Percentiles rank a stretch among this genome's conserved stretches.
Conservation (phyloP, 176 grass and related monocot genomes). For the Zea luxurians region DNA sequence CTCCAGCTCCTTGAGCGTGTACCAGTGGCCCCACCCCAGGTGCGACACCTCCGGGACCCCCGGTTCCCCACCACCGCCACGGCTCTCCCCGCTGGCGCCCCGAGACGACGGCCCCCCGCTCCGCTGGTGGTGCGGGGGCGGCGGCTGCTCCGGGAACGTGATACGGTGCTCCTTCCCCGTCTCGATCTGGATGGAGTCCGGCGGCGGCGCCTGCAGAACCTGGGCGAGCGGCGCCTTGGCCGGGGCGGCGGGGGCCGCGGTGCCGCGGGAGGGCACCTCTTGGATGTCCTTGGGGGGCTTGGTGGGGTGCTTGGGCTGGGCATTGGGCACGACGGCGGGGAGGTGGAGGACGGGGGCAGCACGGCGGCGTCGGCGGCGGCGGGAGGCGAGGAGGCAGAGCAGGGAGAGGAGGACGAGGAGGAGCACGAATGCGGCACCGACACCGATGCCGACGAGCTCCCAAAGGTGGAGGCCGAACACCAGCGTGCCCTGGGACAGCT, state of each 20-base stretch:
- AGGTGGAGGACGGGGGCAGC: constrained; percentile 53
- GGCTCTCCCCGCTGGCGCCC: constrained; percentile 79
- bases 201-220: constrained; percentile 37
- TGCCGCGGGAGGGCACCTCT: constrained; percentile 50
- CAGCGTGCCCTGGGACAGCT: constrained; percentile 68
- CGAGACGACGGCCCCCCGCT: constrained; percentile 73
- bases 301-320: constrained; percentile 48
- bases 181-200: constrained; percentile 69
- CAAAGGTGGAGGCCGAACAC: constrained; percentile 82
- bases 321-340: constrained; percentile 38
- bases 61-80: constrained; percentile 56
- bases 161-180: constrained; percentile 95
- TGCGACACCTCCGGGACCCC: constrained; percentile 73
- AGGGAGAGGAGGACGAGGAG: constrained; percentile 79
- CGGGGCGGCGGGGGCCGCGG: neutral
- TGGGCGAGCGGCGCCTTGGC: constrained; percentile 42
- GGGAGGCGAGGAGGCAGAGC: constrained; percentile 59
- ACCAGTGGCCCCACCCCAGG: constrained; percentile 94
- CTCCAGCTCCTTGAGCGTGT: constrained; percentile 92
- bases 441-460: constrained; percentile 75
- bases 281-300: constrained; percentile 60
- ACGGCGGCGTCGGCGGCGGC: constrained; percentile 50
- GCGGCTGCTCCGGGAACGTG: constrained; percentile 71
- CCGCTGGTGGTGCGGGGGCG: constrained; percentile 47
- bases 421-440: constrained; percentile 80